phyloP scores from a whole-genome alignment of 768 basidiomycete genomes.

The Xanthoconium stramineum region DNA sequence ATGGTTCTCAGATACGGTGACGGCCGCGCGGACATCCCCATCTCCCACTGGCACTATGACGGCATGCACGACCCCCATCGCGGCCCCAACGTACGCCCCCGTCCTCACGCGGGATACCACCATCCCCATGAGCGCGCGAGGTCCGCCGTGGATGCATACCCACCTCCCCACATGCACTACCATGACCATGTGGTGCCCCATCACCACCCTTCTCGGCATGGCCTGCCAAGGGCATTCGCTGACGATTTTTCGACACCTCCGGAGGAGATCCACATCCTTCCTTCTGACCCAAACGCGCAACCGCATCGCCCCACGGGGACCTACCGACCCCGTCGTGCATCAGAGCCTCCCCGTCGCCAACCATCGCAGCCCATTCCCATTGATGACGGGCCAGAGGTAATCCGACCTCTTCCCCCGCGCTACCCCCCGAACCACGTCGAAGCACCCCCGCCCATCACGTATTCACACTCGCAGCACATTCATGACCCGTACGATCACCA shows the following conservation, averaged over 20 bases:
- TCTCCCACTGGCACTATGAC: constrained; percentile 44
- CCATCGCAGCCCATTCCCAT: constrained; percentile 14
- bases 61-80: constrained; percentile 13
- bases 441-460: constrained; percentile 26
- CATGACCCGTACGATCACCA: constrained; percentile 33
- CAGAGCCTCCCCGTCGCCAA: constrained; percentile 27
- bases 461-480: constrained; percentile 42
- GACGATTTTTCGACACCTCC: constrained; percentile 36
- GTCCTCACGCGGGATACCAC: constrained; percentile 30
- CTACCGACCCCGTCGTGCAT: constrained; percentile 30
- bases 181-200: constrained; percentile 18
- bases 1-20: constrained; percentile 70
- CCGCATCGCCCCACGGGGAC: constrained; percentile 31
- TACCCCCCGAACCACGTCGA: constrained; percentile 23
- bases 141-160: constrained; percentile 33
- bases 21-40: constrained; percentile 62
- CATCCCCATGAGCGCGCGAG: constrained; percentile 37
- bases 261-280: constrained; percentile 63
- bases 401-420: constrained; percentile 33
- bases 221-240: constrained; percentile 16
- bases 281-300: constrained; percentile 42
- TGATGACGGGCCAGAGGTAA: constrained; percentile 31
- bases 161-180: constrained; percentile 31
- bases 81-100: constrained; percentile 23
- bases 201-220: constrained; percentile 13